A percentile compares a stretch with the other conserved stretches of the same genome.
Evolutionary conservation across 1,139 yeast genomes (phyloP).

Genomic region (Yamadazyma dendronema): DNA sequence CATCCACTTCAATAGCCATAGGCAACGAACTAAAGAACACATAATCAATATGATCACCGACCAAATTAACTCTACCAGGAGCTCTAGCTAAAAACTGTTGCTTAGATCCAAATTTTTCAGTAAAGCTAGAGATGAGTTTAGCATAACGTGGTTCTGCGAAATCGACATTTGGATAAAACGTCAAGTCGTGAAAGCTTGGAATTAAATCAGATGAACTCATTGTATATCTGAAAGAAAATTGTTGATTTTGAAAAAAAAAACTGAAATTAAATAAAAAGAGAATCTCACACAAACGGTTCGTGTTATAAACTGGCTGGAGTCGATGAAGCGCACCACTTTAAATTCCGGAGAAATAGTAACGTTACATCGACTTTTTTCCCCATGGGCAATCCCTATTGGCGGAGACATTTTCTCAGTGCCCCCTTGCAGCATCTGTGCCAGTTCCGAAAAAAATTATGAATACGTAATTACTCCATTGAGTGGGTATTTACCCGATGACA

Average conservation of each 20-base stretch:
- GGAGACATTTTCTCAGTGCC: slow-evolving; percentile 1
- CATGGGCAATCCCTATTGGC: slow-evolving; percentile 1
- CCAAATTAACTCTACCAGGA: slow-evolving; percentile 74
- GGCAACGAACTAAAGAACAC: slow-evolving; percentile 68
- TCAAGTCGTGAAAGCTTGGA: slow-evolving; percentile 35
- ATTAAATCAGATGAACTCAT: slow-evolving; percentile 17
- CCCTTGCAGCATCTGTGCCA: neutral
- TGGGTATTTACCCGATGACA: neutral
- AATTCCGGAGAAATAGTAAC: slow-evolving; percentile 4
- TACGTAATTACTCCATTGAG: neutral
- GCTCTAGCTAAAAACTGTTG: slow-evolving; percentile 56
- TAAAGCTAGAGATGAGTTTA: slow-evolving; percentile 21
- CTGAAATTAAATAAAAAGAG: neutral
- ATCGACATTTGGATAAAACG: slow-evolving; percentile 33
- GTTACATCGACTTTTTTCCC: slow-evolving; percentile 6
- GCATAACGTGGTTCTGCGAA: slow-evolving; percentile 27
- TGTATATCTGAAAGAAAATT: slow-evolving; percentile 1
- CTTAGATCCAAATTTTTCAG: slow-evolving; percentile 18
- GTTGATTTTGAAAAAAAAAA: no score
- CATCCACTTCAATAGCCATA: slow-evolving; percentile 71
- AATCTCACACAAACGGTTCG: neutral
- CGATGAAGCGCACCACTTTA: neutral
- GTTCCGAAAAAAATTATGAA: neutral
- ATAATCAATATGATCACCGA: slow-evolving; percentile 77
- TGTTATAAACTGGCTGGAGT: neutral